phyloP scores from a whole-genome alignment of 2,329 filamentous ascomycete species.

The Aspergillus calidoustus region DNA sequence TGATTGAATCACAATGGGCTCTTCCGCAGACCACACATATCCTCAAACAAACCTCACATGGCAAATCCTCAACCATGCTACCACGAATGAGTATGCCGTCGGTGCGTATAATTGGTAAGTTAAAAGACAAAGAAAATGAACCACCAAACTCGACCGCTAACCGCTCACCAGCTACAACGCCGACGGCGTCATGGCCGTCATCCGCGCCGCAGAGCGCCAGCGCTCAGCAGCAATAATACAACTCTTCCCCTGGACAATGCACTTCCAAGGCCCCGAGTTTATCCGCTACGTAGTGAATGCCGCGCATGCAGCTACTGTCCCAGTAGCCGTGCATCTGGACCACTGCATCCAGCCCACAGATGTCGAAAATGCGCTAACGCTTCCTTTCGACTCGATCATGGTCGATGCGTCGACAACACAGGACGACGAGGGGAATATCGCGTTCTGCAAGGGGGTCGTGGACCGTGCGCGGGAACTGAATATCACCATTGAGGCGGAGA shows the following conservation, averaged over 20 bases:
- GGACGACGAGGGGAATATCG: slow-evolving; percentile 68
- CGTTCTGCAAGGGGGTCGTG: slow-evolving; percentile 63
- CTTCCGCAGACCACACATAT: too few species aligned
- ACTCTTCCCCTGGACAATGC: slow-evolving; percentile 71
- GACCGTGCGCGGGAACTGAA: slow-evolving; percentile 2
- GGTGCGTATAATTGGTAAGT: slow-evolving; percentile 41
- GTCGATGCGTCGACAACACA: slow-evolving; percentile 70
- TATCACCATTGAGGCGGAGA: slow-evolving; percentile 70
- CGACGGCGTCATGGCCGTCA: slow-evolving; percentile 68
- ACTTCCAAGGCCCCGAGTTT: slow-evolving; percentile 61
- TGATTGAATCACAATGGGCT: too few species aligned
- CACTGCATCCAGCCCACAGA: slow-evolving; percentile 63
- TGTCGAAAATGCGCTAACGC: slow-evolving; percentile 58
- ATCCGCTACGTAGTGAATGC: slow-evolving; percentile 57
- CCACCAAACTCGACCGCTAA: slow-evolving; percentile 28
- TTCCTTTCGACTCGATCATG: slow-evolving; percentile 70
- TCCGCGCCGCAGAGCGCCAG: slow-evolving; percentile 68
- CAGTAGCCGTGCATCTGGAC: slow-evolving; percentile 65
- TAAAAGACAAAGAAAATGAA: slow-evolving; percentile 32
- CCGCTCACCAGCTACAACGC: slow-evolving; percentile 59
- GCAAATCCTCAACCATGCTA: slow-evolving; percentile 58
- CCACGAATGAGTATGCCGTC: slow-evolving; percentile 58
- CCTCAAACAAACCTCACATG: slow-evolving; percentile 14
- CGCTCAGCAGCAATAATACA: slow-evolving; percentile 68
- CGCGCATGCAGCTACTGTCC: slow-evolving; percentile 58